Conservation (phyloP, 1,284 basidiomycete genomes). For the Cerrena zonata region DNA sequence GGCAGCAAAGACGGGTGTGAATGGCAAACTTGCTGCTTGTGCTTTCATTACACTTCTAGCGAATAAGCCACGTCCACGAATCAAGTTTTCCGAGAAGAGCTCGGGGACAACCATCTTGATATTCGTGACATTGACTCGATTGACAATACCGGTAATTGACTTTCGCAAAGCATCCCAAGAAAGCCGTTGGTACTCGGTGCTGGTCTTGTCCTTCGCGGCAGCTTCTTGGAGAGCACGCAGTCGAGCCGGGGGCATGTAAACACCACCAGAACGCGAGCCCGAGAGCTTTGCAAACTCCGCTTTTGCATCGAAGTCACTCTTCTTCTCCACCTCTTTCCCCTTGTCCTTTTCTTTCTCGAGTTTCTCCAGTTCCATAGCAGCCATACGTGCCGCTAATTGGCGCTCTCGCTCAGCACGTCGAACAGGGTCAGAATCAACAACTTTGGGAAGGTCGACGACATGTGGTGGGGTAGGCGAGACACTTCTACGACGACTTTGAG, state of each 20-base stretch:
- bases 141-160: conserved; percentile 98
- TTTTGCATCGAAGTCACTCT: conserved; percentile 53
- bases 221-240: conserved; percentile 88
- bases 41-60: conserved; percentile 95
- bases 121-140: conserved; percentile 92
- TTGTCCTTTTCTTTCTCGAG: conserved; percentile 42
- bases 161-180: conserved; percentile 98
- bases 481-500: conserved; percentile 59
- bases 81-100: conserved; percentile 85
- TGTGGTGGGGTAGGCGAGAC: conserved; percentile 44
- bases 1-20: conserved; percentile 94
- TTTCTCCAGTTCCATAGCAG: conserved; percentile 68
- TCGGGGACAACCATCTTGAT: conserved; percentile 97
- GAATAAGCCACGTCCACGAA: conserved; percentile 86
- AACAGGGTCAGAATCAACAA: conserved; percentile 72
- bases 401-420: conserved; percentile 73
- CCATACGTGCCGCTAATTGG: conserved; percentile 67
- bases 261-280: conserved; percentile 81
- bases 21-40: conserved; percentile 92
- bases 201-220: conserved; percentile 77
- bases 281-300: conserved; percentile 79
- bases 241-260: conserved; percentile 93
- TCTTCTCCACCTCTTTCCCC: conserved; percentile 42
- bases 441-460: conserved; percentile 46
- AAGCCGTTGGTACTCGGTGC: conserved; percentile 90